Percentiles rank a stretch among this genome's conserved stretches.
Evolutionary conservation across 495 filamentous ascomycete species (phyloP).

Genomic region (Sordaria brevicollis): DNA sequence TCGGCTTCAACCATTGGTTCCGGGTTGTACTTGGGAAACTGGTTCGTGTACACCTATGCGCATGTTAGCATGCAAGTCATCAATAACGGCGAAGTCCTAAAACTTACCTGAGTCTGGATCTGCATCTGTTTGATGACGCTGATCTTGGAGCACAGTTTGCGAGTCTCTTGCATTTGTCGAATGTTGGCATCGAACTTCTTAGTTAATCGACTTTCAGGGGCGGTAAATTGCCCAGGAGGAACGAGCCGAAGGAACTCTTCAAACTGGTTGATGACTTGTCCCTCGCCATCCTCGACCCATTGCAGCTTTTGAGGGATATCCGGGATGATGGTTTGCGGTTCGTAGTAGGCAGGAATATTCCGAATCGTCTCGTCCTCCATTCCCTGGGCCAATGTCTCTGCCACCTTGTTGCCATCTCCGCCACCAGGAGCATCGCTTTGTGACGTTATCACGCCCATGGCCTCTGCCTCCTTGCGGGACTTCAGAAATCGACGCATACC

Average conservation of each 20-base stretch:
- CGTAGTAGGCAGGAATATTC: slow-evolving; percentile 86
- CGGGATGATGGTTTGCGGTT: slow-evolving; percentile 74
- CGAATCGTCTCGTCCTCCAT: slow-evolving; percentile 78
- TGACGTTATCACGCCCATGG: slow-evolving; percentile 25
- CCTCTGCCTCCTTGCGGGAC: slow-evolving; percentile 53
- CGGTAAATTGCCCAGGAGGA: slow-evolving; percentile 60
- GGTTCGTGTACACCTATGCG: slow-evolving; percentile 83
- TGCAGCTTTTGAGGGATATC: slow-evolving; percentile 63
- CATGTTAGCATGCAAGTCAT: slow-evolving; percentile 4
- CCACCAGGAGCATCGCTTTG: slow-evolving; percentile 38
- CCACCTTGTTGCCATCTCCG: slow-evolving; percentile 29
- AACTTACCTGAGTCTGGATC: slow-evolving; percentile 78
- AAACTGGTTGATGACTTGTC: slow-evolving; percentile 72
- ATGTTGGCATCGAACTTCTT: slow-evolving; percentile 81
- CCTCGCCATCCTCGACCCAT: slow-evolving; percentile 82
- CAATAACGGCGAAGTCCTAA: neutral
- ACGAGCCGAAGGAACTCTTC: slow-evolving; percentile 72
- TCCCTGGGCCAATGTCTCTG: slow-evolving; percentile 78
- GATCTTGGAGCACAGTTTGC: slow-evolving; percentile 93
- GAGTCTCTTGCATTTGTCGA: slow-evolving; percentile 90
- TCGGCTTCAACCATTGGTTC: slow-evolving; percentile 84
- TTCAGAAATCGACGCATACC: slow-evolving; percentile 65
- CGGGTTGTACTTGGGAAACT: slow-evolving; percentile 94
- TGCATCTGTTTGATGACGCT: slow-evolving; percentile 99
- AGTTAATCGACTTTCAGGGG: slow-evolving; percentile 68